Percentiles rank a stretch among this genome's conserved stretches.
phyloP scores from a whole-genome alignment of 2,329 filamentous ascomycete genomes.

The Bipolaris sorokiniana region DNA sequence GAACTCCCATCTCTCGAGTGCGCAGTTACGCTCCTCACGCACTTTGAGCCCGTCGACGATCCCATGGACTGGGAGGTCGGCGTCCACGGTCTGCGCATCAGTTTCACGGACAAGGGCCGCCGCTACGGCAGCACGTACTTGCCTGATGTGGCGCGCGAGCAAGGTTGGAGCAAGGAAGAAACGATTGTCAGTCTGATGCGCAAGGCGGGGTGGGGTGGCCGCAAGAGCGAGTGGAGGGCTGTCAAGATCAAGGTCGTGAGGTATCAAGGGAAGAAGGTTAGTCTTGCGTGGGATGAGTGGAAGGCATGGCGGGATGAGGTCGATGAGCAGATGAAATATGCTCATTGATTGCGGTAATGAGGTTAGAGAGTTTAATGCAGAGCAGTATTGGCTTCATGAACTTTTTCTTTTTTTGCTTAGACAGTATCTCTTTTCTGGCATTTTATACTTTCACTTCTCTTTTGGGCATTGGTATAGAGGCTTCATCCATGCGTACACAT shows the following conservation, averaged over 20 bases:
- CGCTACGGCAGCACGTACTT: constrained; percentile 88
- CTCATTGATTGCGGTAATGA: not conserved
- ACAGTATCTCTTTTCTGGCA: too few species aligned
- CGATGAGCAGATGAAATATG: constrained; percentile 43
- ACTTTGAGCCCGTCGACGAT: constrained; percentile 78
- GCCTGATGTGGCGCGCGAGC: constrained; percentile 88
- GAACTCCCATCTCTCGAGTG: constrained; percentile 50
- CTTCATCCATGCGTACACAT: too few species aligned
- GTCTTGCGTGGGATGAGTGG: constrained; percentile 74
- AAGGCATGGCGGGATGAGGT: constrained; percentile 81
- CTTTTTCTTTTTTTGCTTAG: too few species aligned
- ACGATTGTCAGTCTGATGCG: constrained; percentile 87
- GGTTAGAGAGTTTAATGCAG: too few species aligned
- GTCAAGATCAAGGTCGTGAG: constrained; percentile 79
- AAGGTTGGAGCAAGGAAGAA: constrained; percentile 95
- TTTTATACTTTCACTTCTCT: too few species aligned
- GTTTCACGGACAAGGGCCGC: constrained; percentile 74
- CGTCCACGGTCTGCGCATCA: constrained; percentile 83
- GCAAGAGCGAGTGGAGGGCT: constrained; percentile 71
- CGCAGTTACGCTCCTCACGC: constrained; percentile 78
- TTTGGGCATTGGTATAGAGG: too few species aligned
- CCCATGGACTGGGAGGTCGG: constrained; percentile 87
- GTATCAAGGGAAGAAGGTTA: constrained; percentile 85
- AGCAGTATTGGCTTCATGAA: too few species aligned
- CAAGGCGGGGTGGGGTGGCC: constrained; percentile 89